Evolutionary conservation across 257 asterid species (phyloP), one percentile per base, ranked within the genome.

Genomic region (Solanum commersonii): DNA sequence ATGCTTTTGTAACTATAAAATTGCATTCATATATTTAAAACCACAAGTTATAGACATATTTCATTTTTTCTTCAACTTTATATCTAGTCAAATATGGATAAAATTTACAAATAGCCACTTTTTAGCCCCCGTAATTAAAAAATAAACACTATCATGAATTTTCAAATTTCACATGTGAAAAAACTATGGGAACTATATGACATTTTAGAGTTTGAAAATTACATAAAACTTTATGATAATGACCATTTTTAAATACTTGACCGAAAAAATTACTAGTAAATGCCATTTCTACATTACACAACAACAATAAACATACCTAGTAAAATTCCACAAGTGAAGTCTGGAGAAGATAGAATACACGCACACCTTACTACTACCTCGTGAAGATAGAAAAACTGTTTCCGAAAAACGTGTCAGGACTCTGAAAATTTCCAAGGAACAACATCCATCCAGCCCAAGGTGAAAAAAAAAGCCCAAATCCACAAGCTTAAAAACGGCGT

Each of bases 331-430:
- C 10, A 6, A 2, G 0, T 52, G 23, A 52, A 1, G 1, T 52
- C n/a, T 16, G 10, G 4, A 16, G 23, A 52, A 52, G 10, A 16
- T 52, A 52, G 9, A 2, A 52, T 16, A 0, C 6, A 16, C 1
- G 4, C 0, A 0, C 3, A 6, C 3, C 4, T 52, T 52, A 16
- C 0, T 3, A 52, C 3, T 52, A 16, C 0, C 9, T 52, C 9
- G 63, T 16, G 0, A 0, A 52, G 63, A 3, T 52, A 6, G 63
- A 52, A 4, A 52, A 0, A 52, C n/a, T 2, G 63, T 52, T 52
- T 52, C 0, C 0, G 4, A 16, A 6, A 52, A 4, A 49, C 0
- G 22, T 49, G 8, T 49, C 1, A 0, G 27, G 81, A 20, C 10
- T 33, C 25, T 10, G 4, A 20, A 34, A 74, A 74, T 37, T 74